Evolutionary conservation across 345 rosid species (phyloP).

Genomic region (Pseudoturritis turrita): DNA sequence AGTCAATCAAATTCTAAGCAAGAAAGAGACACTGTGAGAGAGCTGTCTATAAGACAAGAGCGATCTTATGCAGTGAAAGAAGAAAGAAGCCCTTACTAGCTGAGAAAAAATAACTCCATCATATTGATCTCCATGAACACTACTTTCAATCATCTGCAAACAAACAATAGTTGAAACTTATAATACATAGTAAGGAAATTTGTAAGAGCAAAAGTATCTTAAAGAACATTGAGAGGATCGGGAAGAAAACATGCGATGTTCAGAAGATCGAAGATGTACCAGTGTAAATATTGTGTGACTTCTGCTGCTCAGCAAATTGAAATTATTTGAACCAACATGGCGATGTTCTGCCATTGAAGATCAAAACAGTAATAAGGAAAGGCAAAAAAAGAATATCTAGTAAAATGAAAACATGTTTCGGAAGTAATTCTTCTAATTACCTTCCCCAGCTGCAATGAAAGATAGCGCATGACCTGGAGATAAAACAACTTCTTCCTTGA

Average conservation of each 20-base stretch:
- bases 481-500: constrained; percentile 97
- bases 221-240: neutral
- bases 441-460: constrained; percentile 99
- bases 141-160: constrained; percentile 95
- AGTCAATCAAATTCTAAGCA: constrained; percentile 90
- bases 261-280: constrained; percentile 36
- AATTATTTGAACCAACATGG: constrained; percentile 99
- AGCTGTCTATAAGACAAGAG: neutral
- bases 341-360: constrained; percentile 79
- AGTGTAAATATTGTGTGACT: constrained; percentile 97
- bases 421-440: constrained; percentile 33
- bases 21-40: constrained; percentile 30
- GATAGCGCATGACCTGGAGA: constrained; percentile 99
- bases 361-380: constrained; percentile 3
- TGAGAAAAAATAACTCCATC: constrained; percentile 99
- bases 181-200: constrained; percentile 2
- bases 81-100: constrained; percentile 54
- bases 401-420: neutral
- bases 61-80: neutral
- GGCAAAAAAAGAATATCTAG: neutral
- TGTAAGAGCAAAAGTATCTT: neutral
- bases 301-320: constrained; percentile 94
- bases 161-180: neutral
- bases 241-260: neutral
- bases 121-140: constrained; percentile 85